Evolutionary conservation across 305 asterid genomes (phyloP), one percentile per base, ranked within the genome.

Genomic region (Fraxinus paxiana): DNA sequence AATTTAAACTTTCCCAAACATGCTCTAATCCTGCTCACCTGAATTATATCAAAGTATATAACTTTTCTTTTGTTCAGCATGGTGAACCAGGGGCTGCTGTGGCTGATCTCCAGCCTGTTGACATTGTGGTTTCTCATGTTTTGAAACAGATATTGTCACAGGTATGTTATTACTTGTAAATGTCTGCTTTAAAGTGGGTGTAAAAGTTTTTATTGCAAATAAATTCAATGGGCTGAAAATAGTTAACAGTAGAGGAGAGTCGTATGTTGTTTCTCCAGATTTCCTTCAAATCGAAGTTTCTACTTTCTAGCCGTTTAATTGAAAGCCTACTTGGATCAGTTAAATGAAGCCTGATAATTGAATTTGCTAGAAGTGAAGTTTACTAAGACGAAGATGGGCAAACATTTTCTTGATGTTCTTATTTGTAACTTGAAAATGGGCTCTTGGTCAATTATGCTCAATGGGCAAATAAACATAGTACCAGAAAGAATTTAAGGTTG

Each of bases 1-100:
- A 8, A 61, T 8, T 61, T 22, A 22, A 61, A 20, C 30, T 61
- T 61, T 61, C 71, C 15, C 13, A 24, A 61, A 24, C 71, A 61
- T 22, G 71, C 33, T 61, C 31, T 61, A 24, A 22, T 61, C 31
- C n/a, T 61, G 13, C 65, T 54, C 26, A 17, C 26, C 65, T 4
- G 33, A 9, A 59, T 59, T 28, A 59, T 59, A 26, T 67, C 37
- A 5, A 30, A 67, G 17, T 67, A 6, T 10, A 28, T 20, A 22
- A 26, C 75, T 80, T 37, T 73, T 75, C 73, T 35, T 86, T 81
- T 85, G 80, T 84, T 77, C 92, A 96, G 99, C 99, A 96, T 86
- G 99, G 97, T 72, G 99, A 96, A 87, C 90, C 97, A 77, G 98
- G 99, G 69, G 99, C 98, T 87, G 98, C 97, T 81, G 97, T 96